Conservation (phyloP, 164 flowering plant genomes). For the Vitis rupestris region DNA sequence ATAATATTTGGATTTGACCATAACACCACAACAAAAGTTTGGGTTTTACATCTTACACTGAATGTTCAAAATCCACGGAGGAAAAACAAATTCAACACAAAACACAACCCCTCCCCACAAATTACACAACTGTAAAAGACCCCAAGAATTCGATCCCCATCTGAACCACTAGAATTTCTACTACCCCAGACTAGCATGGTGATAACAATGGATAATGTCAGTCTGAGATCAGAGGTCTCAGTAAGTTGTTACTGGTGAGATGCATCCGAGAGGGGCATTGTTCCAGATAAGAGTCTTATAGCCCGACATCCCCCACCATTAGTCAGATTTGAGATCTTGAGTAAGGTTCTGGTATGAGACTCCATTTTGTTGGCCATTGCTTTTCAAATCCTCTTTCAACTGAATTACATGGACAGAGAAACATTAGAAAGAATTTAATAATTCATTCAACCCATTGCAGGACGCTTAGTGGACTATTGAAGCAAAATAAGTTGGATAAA, state of each 20-base stretch:
- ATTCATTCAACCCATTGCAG: background rate
- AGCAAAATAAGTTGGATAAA: background rate
- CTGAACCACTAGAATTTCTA: slow-evolving; percentile 1
- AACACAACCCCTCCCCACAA: background rate
- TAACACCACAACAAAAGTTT: too few relatives aligned
- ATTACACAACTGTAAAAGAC: background rate
- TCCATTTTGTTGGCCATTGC: slow-evolving; percentile 28
- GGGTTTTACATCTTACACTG: too few relatives aligned
- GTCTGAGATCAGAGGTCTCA: slow-evolving; percentile 5
- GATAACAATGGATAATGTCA: slow-evolving; percentile 2
- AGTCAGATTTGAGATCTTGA: slow-evolving; percentile 38
- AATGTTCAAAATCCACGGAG: too few relatives aligned
- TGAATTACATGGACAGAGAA: slow-evolving; percentile 7
- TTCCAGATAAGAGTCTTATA: background rate
- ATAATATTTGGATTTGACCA: too few relatives aligned
- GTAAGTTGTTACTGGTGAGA: slow-evolving; percentile 8
- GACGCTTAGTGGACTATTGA: background rate
- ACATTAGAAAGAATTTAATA: background rate
- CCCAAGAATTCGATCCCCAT: slow-evolving; percentile 13
- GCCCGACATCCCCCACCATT: slow-evolving; percentile 1
- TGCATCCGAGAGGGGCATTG: slow-evolving; percentile 1
- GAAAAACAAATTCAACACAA: too few relatives aligned
- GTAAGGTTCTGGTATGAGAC: slow-evolving; percentile 9
- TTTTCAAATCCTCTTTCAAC: slow-evolving; percentile 38
- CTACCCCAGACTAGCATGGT: slow-evolving; percentile 1